These are phyloP conservation scores for Rhodotorula sp. DNA, from an alignment of 1,284 basidiomycete genomes.

Conservation along the genomic window DNA sequence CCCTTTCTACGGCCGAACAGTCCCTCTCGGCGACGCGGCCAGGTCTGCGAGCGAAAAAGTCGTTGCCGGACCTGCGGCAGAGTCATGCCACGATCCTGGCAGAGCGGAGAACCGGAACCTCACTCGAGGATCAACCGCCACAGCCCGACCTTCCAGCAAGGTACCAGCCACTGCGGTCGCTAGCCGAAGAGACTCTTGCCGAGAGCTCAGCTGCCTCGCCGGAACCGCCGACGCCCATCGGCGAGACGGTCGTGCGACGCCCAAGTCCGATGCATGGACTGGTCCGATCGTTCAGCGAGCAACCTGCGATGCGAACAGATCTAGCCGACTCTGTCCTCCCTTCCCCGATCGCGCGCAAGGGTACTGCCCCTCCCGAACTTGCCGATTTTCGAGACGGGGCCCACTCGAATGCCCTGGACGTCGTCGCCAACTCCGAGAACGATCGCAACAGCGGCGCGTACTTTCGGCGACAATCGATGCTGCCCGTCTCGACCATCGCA, in stretches of 20 bases:
- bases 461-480: conserved; percentile 76
- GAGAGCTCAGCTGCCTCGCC: neutral
- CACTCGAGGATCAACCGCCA: conserved; percentile 1
- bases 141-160: conserved; percentile 7
- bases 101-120: conserved; percentile 38
- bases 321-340: neutral
- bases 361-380: neutral
- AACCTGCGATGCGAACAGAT: neutral
- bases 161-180: conserved; percentile 4
- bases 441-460: conserved; percentile 75
- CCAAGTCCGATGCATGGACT: neutral
- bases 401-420: conserved; percentile 52
- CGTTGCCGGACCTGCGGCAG: conserved; percentile 78
- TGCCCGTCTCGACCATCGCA: conserved; percentile 66
- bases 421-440: conserved; percentile 60
- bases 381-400: too few species aligned
- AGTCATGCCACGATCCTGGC: conserved; percentile 51
- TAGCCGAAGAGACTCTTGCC: neutral
- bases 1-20: conserved; percentile 52
- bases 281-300: conserved; percentile 12
- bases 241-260: neutral
- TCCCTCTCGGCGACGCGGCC: neutral
- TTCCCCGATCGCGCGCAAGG: neutral
- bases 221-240: neutral
- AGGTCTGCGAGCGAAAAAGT: conserved; percentile 63